These are phyloP conservation scores for Anaeromyces robustus DNA, from an alignment of 192 early-diverging fungal species.

Conservation along the genomic window DNA sequence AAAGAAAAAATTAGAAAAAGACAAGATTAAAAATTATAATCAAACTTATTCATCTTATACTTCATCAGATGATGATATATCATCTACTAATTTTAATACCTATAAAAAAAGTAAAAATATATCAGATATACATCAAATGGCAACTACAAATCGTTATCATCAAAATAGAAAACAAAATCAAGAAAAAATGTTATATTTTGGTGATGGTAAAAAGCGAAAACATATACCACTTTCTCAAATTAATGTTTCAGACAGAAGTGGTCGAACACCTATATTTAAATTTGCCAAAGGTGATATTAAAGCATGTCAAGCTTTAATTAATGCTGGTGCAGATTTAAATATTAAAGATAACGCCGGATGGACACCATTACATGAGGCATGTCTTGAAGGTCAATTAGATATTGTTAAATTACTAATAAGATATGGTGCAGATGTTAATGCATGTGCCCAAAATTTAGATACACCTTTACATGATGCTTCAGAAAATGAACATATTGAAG, in stretches of 20 bases:
- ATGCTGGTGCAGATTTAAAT: slow-evolving; percentile 28
- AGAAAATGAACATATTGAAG: slow-evolving; percentile 19
- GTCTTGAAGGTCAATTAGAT: slow-evolving; percentile 20
- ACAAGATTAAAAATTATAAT: not conserved
- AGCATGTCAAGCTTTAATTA: slow-evolving; percentile 16
- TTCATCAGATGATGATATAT: not conserved
- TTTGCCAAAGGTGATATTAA: slow-evolving; percentile 20
- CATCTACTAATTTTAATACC: not conserved
- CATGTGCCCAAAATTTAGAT: slow-evolving; percentile 22
- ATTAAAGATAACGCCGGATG: slow-evolving; percentile 36
- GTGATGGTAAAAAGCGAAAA: not conserved
- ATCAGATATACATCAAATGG: not conserved
- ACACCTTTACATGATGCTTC: slow-evolving; percentile 45
- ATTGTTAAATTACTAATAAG: slow-evolving; percentile 19
- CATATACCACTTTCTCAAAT: not conserved
- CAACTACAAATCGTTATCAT: not conserved
- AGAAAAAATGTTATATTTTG: not conserved
- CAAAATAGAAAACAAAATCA: not conserved
- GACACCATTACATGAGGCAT: slow-evolving; percentile 37
- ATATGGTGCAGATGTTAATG: slow-evolving; percentile 34
- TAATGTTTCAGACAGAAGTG: slow-evolving; percentile 4
- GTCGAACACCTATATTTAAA: slow-evolving; percentile 26
- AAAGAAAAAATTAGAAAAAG: not conserved
- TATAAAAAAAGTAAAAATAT: not conserved
- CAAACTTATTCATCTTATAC: not conserved